Evolutionary conservation across 1,284 basidiomycete genomes (phyloP).

Genomic region (Marasmius fiardii): DNA sequence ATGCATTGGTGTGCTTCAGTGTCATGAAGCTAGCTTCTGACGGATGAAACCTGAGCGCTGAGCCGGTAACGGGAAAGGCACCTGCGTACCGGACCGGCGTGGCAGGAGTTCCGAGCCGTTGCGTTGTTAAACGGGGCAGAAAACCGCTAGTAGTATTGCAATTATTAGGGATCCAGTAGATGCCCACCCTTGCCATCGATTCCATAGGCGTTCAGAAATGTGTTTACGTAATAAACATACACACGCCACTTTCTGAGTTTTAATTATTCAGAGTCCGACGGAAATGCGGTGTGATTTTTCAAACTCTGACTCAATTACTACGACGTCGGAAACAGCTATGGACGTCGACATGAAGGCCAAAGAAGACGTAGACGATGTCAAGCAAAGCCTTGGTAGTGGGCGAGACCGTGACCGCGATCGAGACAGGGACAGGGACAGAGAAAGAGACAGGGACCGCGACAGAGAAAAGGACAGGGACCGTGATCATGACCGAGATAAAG

Average conservation of each 20-base stretch:
- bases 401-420: constrained; percentile 37
- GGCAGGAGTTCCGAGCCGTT: too few species aligned
- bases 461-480: constrained; percentile 21
- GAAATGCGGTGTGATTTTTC: background rate
- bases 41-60: too few species aligned
- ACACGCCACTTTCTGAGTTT: background rate
- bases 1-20: too few species aligned
- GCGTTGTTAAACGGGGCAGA: too few species aligned
- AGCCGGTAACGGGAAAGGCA: too few species aligned
- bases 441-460: constrained; percentile 21
- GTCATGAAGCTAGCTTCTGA: too few species aligned
- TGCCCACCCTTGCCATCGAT: too few species aligned
- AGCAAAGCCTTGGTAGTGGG: constrained; percentile 25
- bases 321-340: constrained; percentile 36
- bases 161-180: too few species aligned
- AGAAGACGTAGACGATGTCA: constrained; percentile 58
- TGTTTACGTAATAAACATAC: too few species aligned
- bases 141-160: too few species aligned
- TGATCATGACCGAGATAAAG: constrained; percentile 28
- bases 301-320: background rate
- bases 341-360: constrained; percentile 78
- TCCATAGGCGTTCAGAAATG: too few species aligned
- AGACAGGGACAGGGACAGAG: constrained; percentile 14
- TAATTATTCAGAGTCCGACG: background rate
- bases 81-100: too few species aligned